Conservation (phyloP, 306 rosid species). For the Cucumis sativus region DNA sequence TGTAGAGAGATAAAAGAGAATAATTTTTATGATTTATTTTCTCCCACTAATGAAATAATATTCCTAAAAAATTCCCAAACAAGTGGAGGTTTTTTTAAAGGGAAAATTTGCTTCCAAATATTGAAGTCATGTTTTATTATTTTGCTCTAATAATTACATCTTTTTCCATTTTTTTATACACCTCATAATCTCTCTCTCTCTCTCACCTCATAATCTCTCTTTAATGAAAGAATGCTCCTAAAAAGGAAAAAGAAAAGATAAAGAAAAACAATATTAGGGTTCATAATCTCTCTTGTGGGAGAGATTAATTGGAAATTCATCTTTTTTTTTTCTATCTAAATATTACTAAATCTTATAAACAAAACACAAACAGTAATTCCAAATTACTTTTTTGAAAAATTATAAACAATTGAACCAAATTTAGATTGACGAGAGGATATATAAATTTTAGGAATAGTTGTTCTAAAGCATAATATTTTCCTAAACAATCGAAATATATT, state of each 20-base stretch:
- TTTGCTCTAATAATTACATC: slow-evolving; percentile 28
- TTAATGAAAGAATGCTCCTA: slow-evolving; percentile 13
- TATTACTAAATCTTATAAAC: too few species aligned
- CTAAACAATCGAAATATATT: too few species aligned
- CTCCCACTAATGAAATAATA: background rate
- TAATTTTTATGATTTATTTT: too few species aligned
- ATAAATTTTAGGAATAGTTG: too few species aligned
- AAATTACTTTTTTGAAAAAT: too few species aligned
- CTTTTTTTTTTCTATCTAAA: too few species aligned
- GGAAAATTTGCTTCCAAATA: background rate
- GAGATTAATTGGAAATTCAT: background rate
- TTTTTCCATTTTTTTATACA: slow-evolving; percentile 13
- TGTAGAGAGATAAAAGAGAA: too few species aligned
- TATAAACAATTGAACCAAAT: too few species aligned
- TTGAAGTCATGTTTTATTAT: slow-evolving; percentile 81
- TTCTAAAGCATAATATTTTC: too few species aligned
- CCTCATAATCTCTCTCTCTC: background rate
- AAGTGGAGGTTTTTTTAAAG: background rate
- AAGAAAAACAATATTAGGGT: background rate
- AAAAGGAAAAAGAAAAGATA: slow-evolving; percentile 12
- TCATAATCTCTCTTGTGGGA: background rate
- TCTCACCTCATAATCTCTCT: background rate
- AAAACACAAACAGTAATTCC: too few species aligned
- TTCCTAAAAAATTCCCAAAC: background rate
- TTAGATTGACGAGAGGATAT: too few species aligned